Evolutionary conservation across 805 yeast species (phyloP).

Genomic region (Schizosaccharomyces osmophilus): DNA sequence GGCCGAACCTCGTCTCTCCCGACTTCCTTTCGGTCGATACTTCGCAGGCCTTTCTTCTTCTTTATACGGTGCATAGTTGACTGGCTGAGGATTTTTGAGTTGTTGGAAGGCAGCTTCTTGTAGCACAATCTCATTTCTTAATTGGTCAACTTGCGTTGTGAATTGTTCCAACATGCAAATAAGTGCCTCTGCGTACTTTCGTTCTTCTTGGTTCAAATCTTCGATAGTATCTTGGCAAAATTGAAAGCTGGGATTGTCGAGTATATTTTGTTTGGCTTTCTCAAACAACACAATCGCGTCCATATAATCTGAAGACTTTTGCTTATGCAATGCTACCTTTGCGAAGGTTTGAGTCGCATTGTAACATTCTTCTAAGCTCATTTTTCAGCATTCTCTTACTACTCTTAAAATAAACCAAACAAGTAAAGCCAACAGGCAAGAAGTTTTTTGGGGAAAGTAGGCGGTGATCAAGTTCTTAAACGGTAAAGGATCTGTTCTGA

Average conservation of each 20-base stretch:
- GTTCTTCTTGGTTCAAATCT: not conserved
- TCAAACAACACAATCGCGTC: not conserved
- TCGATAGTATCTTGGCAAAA: not conserved
- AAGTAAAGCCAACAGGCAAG: too few relatives aligned
- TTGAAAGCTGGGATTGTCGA: not conserved
- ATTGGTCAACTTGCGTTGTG: not conserved
- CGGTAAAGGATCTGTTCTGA: too few relatives aligned
- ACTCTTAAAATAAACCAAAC: too few relatives aligned
- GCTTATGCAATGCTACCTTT: not conserved
- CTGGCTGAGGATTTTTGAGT: not conserved
- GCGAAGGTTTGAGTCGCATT: not conserved
- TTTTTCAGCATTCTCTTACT: not conserved
- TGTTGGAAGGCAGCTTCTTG: not conserved
- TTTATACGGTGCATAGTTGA: too few relatives aligned
- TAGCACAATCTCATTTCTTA: not conserved
- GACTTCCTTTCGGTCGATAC: too few relatives aligned
- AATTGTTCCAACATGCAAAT: not conserved
- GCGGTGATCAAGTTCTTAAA: too few relatives aligned
- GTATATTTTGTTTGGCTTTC: not conserved
- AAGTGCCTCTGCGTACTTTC: not conserved
- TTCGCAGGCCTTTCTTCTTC: too few relatives aligned
- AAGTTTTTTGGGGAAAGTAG: too few relatives aligned
- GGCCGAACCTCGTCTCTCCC: too few relatives aligned
- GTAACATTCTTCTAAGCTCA: not conserved
- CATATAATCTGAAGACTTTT: not conserved